These are phyloP conservation scores for Dissoconium aciculare DNA, from an alignment of 2,329 filamentous ascomycete species.

Conservation along the genomic window DNA sequence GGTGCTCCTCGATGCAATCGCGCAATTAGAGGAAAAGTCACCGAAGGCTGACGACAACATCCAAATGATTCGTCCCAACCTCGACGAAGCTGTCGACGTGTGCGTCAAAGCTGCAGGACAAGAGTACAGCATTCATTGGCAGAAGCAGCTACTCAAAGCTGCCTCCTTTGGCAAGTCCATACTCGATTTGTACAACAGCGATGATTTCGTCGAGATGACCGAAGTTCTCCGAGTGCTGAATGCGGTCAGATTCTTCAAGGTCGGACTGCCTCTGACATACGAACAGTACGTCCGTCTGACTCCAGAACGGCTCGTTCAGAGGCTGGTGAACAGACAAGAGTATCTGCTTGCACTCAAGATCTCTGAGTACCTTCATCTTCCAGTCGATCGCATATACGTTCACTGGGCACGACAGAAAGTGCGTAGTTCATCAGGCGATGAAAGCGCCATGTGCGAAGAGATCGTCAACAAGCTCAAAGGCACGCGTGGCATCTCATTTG, in stretches of 20 bases:
- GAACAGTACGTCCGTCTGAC: conserved; percentile 88
- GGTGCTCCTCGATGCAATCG: conserved; percentile 83
- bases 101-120: conserved; percentile 89
- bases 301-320: conserved; percentile 71
- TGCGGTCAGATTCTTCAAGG: conserved; percentile 77
- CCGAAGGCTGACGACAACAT: conserved; percentile 97
- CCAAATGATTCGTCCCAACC: conserved; percentile 72
- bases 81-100: conserved; percentile 84
- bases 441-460: conserved; percentile 70
- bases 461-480: conserved; percentile 77
- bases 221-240: conserved; percentile 87
- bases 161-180: conserved; percentile 97
- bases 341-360: conserved; percentile 82
- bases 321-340: conserved; percentile 76
- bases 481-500: conserved; percentile 88
- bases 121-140: conserved; percentile 81
- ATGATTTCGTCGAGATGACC: conserved; percentile 97
- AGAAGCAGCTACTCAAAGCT: conserved; percentile 89
- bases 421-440: conserved; percentile 65
- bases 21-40: conserved; percentile 80
- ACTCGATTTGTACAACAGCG: conserved; percentile 90
- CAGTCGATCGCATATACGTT: conserved; percentile 81
- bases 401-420: conserved; percentile 97
- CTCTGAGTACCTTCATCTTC: conserved; percentile 71
- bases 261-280: conserved; percentile 80